Evolutionary conservation across 2,329 filamentous ascomycete species (phyloP).

Genomic region (Acrocalymma vagum): DNA sequence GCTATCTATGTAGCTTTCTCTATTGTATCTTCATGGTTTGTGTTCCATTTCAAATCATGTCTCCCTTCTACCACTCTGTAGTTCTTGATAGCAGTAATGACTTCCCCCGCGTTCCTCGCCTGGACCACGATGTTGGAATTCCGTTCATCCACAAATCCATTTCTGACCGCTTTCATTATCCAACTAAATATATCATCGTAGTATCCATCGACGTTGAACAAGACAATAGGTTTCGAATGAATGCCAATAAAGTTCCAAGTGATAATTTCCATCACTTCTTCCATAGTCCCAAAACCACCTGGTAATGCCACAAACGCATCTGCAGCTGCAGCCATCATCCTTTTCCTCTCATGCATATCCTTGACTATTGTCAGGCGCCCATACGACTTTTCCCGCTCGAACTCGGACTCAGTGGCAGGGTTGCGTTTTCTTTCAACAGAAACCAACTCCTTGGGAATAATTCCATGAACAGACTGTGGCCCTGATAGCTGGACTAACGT

Average conservation of each 20-base stretch:
- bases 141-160: conserved; percentile 8
- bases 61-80: too few species aligned
- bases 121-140: neutral
- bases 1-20: too few species aligned
- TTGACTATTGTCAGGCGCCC: conserved; percentile 2
- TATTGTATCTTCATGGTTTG: too few species aligned
- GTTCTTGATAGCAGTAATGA: too few species aligned
- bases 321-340: neutral
- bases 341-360: conserved; percentile 7
- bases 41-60: too few species aligned
- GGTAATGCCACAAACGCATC: conserved; percentile 5
- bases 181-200: conserved; percentile 6
- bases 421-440: neutral
- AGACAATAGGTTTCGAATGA: conserved; percentile 1
- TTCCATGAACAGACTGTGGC: conserved; percentile 2
- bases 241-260: conserved; percentile 10
- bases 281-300: conserved; percentile 9
- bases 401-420: too few species aligned
- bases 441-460: neutral
- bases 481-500: conserved; percentile 1
- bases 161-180: conserved; percentile 4
- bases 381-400: neutral
- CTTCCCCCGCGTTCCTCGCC: too few species aligned
- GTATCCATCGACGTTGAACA: conserved; percentile 6
- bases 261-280: conserved; percentile 8